Base-by-base conservation (phyloP, 2,329 filamentous ascomycete genomes). In the Sclerotinia glacialis region DNA sequence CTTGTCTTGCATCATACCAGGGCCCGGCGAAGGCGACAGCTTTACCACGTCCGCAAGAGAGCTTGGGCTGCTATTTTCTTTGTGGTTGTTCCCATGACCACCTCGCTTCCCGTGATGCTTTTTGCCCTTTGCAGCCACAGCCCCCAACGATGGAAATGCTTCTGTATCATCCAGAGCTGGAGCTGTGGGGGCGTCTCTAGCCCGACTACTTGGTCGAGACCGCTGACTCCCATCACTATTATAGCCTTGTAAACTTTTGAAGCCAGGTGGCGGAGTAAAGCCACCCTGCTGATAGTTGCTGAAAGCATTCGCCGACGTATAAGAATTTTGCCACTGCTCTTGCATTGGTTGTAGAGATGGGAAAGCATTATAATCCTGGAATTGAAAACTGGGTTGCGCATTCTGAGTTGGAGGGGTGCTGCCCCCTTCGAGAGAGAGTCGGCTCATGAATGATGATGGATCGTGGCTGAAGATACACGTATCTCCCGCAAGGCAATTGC, bases 381-480 rank as follows among this genome's bases (percentile, higher is more conserved):
- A 83, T 71, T 93, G 90, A 69, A 96, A 87, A 69, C 85, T 87
- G 5, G 86, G 85, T 56, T 88, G 83, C n/a, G 82, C 79, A 67
- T 85, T 83, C 67, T 86, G 85, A 6, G 83, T 77, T n/a, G 89
- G 86, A 64, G 88, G 85, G 49, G 88, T 89, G 72, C 82, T 83
- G 67, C 85, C 81, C 55, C 87, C 91, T 69, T 91, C 89, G 18
- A 97, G 79, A 42, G 84, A 87, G 70, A 99, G 84, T 72, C 91
- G 91, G 74, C 89, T 92, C 79, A 97, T 87, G 18, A 97, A 84
- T 71, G 92, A 86, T 1, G 93, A 87, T 2, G 95, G 95, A 73
- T 99, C 95, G 78, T 99, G 95, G 18, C 94, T 98, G 80, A 99
- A 99, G 68, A 97, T 92, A 78, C 95, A 99, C 3, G 92, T 93